Evolutionary conservation across 2,329 filamentous ascomycete genomes (phyloP), one percentile per base, ranked within the genome.

Genomic region (Bipolaris victoriae): DNA sequence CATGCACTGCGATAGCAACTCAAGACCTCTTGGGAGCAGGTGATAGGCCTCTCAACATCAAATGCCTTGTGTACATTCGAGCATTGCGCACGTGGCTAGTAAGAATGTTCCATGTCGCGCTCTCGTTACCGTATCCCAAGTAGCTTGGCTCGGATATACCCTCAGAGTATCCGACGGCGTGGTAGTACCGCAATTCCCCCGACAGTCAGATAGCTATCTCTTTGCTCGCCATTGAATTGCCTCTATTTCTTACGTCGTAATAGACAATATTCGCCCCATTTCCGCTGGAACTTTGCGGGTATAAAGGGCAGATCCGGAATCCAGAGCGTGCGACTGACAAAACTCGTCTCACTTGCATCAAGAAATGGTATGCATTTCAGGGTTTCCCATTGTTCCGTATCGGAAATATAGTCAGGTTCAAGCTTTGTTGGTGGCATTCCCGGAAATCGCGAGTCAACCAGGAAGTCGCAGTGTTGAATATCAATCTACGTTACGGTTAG

Each of bases 181-280:
- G 7, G 7, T 18, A 48, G 9, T 7, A 6, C 11, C 31, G 22
- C 13, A 11, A 37, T 20, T n/a, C 7, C 35, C 6, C 18, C 16
- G 6, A 31, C 29, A 31, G 29, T 7, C 26, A 22, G 15, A 11
- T 36, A 9, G 16, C 5, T 29, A 7, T 6, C 10, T 31, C 18
- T 24, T 29, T 20, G 20, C 15, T 36, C 35, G 5, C 5, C 5
- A 4, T 5, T 46, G 40, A 45, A 18, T 16, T 20, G 39, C 11
- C n/a, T 39, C 1, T 44, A 39, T 37, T 39, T 41, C 24, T 43
- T 55, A 7, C 86, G 85, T 69, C 85, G 84, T 63, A 98, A 78
- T 50, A 99, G 81, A 75, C 95, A 99, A 76, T 98, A 96, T 51
- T 87, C 83, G 16, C 92, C 95, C 92, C 93, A 98, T 76, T 86